Evolutionary conservation across 768 basidiomycete genomes (phyloP), one percentile per base, ranked within the genome.

Genomic region (Rhodotorula diobovata): DNA sequence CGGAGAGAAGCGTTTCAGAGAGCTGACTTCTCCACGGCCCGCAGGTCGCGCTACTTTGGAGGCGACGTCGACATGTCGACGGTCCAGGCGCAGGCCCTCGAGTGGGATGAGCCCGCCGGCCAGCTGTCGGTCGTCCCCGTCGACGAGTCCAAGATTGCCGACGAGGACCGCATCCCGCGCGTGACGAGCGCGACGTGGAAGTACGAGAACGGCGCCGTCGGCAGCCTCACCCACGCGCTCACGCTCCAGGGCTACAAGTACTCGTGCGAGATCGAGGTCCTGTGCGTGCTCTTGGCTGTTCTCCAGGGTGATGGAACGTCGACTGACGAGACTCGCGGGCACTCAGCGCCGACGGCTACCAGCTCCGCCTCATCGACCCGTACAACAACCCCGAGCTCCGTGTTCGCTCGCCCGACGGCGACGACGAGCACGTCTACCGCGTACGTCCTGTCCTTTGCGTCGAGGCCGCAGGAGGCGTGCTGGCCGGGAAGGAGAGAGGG

Each of bases 101-200:
- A 82, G 67, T 79, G 77, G 75, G 79, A 80, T 79, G 81, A 81
- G 63, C 63, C 74, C 21, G 80, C 81, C 25, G 81, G 81, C 66
- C 63, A 81, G 73, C 79, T 82, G 18, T 78, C 78, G 70, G 79
- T 79, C 74, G 77, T 81, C 63, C 78, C 41, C 34, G 54, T 61
- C 25, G 15, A 64, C 45, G 48, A 77, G 72, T 61, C 81, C 79
- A 85, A 87, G 80, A 78, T 80, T 53, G 82, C 87, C 20, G 88
- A 89, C 6, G 90, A 92, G 74, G 90, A 95, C 81, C 87, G 95
- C 75, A 93, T 97, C 76, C 93, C 95, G 45, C 90, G 95, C 78
- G 89, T 92, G 66, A 98, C 95, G 32, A 84, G 89, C 37, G 94
- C 95, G 53, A 90, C 88, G 46, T 98, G 95, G 94, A 99, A 99